Evolutionary conservation across 2,329 filamentous ascomycete genomes (phyloP).

Genomic region (Venturia oleaginea): DNA sequence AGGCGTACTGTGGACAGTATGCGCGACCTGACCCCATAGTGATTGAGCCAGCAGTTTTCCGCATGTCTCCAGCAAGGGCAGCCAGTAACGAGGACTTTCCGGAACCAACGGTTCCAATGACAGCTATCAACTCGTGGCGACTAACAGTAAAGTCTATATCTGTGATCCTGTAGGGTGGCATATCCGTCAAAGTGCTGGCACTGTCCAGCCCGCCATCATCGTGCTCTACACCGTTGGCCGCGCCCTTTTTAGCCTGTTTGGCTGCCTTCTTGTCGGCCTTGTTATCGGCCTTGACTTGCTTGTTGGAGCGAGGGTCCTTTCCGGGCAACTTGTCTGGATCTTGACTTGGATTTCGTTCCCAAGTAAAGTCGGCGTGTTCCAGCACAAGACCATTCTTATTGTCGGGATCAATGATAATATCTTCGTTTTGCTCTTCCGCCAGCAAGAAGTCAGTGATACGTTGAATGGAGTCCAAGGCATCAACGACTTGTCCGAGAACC

Average conservation of each 20-base stretch:
- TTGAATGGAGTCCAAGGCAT: slow-evolving; percentile 75
- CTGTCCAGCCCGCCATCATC: slow-evolving; percentile 36
- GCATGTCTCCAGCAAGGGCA: slow-evolving; percentile 89
- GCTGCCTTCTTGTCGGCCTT: slow-evolving; percentile 39
- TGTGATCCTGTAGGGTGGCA: slow-evolving; percentile 63
- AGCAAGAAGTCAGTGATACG: slow-evolving; percentile 83
- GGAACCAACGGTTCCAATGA: slow-evolving; percentile 83
- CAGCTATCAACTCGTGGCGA: slow-evolving; percentile 67
- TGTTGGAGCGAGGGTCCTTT: slow-evolving; percentile 23
- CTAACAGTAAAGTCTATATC: slow-evolving; percentile 59
- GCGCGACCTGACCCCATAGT: slow-evolving; percentile 70
- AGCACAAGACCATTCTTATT: slow-evolving; percentile 56
- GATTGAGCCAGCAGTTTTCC: slow-evolving; percentile 65
- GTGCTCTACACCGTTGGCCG: slow-evolving; percentile 20
- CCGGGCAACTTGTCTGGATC: slow-evolving; percentile 28
- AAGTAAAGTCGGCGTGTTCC: slow-evolving; percentile 69
- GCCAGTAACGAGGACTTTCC: slow-evolving; percentile 87
- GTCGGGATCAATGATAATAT: slow-evolving; percentile 48
- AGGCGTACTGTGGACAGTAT: slow-evolving; percentile 93
- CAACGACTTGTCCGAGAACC: slow-evolving; percentile 80
- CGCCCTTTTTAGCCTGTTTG: slow-evolving; percentile 25
- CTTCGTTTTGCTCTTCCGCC: slow-evolving; percentile 74
- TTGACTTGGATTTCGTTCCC: slow-evolving; percentile 61
- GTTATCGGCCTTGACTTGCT: slow-evolving; percentile 29
- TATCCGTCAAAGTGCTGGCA: slow-evolving; percentile 47